phyloP scores from a whole-genome alignment of 352 stramenopile genomes.

The Thalassiosira sp. region DNA sequence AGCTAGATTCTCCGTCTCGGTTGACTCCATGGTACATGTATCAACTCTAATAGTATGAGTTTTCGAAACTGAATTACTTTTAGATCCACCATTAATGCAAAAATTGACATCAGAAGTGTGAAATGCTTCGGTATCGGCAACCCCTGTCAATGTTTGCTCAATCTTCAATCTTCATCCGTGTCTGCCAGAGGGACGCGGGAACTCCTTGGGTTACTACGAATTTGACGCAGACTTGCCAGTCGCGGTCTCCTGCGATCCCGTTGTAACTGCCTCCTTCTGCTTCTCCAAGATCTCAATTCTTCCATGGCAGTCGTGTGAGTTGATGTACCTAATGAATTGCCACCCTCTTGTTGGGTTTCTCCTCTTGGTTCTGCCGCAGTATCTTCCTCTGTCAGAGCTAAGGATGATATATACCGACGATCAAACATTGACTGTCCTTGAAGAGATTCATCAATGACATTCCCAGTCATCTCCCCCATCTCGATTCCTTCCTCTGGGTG shows the following conservation, averaged over 20 bases:
- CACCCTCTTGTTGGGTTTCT: not conserved
- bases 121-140: too few relatives aligned
- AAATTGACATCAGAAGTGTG: too few relatives aligned
- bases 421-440: constrained; percentile 17
- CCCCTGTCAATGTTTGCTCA: too few relatives aligned
- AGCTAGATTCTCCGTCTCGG: too few relatives aligned
- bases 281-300: constrained; percentile 31
- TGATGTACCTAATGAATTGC: not conserved
- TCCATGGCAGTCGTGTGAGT: constrained; percentile 12
- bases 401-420: constrained; percentile 33
- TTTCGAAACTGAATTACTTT: too few relatives aligned
- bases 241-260: constrained; percentile 10
- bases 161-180: constrained; percentile 11
- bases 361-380: constrained; percentile 7
- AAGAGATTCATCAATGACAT: constrained; percentile 4
- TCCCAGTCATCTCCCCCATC: constrained; percentile 45
- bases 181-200: constrained; percentile 15
- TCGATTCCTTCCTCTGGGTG: constrained; percentile 33
- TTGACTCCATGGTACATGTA: too few relatives aligned
- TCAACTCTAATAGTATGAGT: too few relatives aligned
- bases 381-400: constrained; percentile 38
- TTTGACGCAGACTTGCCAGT: constrained; percentile 10
- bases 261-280: constrained; percentile 24
- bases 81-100: not conserved
- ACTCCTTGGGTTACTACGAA: constrained; percentile 8